Base-by-base conservation (phyloP, 176 grass and related monocot genomes). In the Aechmea fasciata region DNA sequence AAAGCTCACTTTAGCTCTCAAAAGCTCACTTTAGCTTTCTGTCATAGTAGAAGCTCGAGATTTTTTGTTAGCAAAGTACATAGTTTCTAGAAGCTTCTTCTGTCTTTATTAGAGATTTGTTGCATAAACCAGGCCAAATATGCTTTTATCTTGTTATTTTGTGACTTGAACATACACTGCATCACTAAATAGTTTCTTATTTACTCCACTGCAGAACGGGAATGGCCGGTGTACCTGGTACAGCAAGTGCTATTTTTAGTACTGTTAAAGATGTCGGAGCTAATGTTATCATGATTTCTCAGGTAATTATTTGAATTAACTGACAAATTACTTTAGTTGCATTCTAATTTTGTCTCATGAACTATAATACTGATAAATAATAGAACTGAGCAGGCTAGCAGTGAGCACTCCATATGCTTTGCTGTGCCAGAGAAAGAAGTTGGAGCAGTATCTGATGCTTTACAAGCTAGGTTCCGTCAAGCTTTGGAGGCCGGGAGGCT, bases 261-360 rank as follows among this genome's bases (percentile, higher is more conserved):
- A 63, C 81, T 85, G 89, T 85, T 41, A 97, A 92, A 85, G 89
- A 92, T 69, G 93, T 97, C 71, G 89, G 86, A 74, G 93, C 93
- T 83, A 97, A 97, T 77, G 93, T 96, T 86, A 92, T 92, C 79
- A 97, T 97, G 93, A 97, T 97, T 74, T 97, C 93, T 79, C 93
- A 97, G 89, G 93, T 97, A 79, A 53, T 64, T 70, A 12, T 50
- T 49, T 41, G 33, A 41, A 41, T 6, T 41, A 41, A 41, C 33
- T 41, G 0, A 7, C 5, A 41, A 51, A 64, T 8, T 49, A 78
- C 73, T 84, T 28, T 49, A 64, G 5, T 70, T 49, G 67, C 48
- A 23, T 71, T 59, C 61, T 11, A 73, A 17, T 25, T 24, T 77
- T 82, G 49, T 49, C 19, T 22, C 65, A 75, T 76, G 26, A 79